These are phyloP conservation scores for Suhomyces sp. DNA, from an alignment of 805 yeast genomes.

Conservation along the genomic window DNA sequence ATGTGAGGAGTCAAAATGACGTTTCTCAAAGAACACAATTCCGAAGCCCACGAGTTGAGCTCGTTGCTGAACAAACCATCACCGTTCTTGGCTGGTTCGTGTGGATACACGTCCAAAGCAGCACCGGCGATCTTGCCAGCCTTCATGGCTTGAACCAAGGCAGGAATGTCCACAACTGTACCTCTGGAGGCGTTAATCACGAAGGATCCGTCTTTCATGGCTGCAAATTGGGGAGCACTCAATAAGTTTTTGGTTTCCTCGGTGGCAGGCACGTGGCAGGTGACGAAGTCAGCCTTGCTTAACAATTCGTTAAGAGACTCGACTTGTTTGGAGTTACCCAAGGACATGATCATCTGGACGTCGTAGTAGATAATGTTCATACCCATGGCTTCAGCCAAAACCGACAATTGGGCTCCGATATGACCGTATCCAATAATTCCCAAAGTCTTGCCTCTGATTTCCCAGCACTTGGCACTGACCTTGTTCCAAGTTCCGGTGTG, in stretches of 20 bases:
- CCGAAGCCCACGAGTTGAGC: slow-evolving; percentile 80
- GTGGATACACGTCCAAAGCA: slow-evolving; percentile 93
- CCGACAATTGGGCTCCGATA: slow-evolving; percentile 95
- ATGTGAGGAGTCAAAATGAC: slow-evolving; percentile 94
- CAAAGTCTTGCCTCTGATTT: slow-evolving; percentile 95
- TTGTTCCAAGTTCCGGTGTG: slow-evolving; percentile 98
- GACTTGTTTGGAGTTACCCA: slow-evolving; percentile 96
- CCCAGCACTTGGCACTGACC: slow-evolving; percentile 95
- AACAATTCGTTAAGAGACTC: slow-evolving; percentile 79
- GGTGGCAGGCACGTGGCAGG: slow-evolving; percentile 93
- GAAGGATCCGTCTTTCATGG: slow-evolving; percentile 95
- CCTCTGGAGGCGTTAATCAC: slow-evolving; percentile 97
- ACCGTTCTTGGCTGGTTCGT: slow-evolving; percentile 97
- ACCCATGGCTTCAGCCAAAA: slow-evolving; percentile 96
- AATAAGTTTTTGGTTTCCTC: slow-evolving; percentile 89
- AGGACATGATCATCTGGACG: slow-evolving; percentile 86
- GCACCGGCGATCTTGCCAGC: slow-evolving; percentile 95
- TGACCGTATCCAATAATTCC: slow-evolving; percentile 98
- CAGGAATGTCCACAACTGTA: slow-evolving; percentile 94
- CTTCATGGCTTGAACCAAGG: slow-evolving; percentile 86
- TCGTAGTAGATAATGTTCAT: slow-evolving; percentile 95
- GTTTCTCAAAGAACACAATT: slow-evolving; percentile 77
- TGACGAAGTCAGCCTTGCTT: slow-evolving; percentile 77
- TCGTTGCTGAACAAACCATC: slow-evolving; percentile 68
- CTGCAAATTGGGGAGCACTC: slow-evolving; percentile 85